Base-by-base conservation (phyloP, 495 filamentous ascomycete genomes). In the Daldinia grandis region DNA sequence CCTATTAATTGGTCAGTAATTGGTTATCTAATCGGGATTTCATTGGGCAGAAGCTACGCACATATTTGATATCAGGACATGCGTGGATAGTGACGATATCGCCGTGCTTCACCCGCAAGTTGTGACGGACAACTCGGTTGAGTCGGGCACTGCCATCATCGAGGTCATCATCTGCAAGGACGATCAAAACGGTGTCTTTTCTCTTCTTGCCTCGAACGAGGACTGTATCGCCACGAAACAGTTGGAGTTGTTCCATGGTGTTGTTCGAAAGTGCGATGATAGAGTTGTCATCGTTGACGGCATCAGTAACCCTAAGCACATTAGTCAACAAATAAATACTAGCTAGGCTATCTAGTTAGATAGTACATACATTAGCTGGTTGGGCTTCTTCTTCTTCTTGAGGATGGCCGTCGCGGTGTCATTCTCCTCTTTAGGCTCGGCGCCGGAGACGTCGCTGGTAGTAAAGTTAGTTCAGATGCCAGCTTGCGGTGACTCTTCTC, bases 61-160 rank as follows among this genome's bases (percentile, higher is more conserved):
- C 94, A 81, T 99, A 99, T 97, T 99, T 99, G 83, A 99, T 99
- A 79, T 99, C 95, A n/a, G 96, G 95, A 84, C 95, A 99, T n/a
- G 95, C 88, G 85, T 98, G 94, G 63, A 99, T 92, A 58, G 94
- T 97, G 76, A 98, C 89, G 72, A 98, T 90, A 79, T 99, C 95
- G 72, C 95, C 96, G 78, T 97, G 95, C 88, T 98, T 97, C 64
- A 99, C 95, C 30, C 95, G 92, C 49, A 99, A 89, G 81, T 99
- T 99, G 86, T 98, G 95, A 73, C 95, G 89, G 71, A 98, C 94
- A 66, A 97, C 96, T 77, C 95, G 93, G 87, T 99, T 99, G 81
- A 99, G 94, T 65, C 95, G 91, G 61, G 92, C 95, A 75, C 89
- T 95, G 62, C 96, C 95, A 77, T 99, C 95, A 84, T 99, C 95